Evolutionary conservation across 2,329 filamentous ascomycete genomes (phyloP).

Genomic region (Metarhizium humberi): DNA sequence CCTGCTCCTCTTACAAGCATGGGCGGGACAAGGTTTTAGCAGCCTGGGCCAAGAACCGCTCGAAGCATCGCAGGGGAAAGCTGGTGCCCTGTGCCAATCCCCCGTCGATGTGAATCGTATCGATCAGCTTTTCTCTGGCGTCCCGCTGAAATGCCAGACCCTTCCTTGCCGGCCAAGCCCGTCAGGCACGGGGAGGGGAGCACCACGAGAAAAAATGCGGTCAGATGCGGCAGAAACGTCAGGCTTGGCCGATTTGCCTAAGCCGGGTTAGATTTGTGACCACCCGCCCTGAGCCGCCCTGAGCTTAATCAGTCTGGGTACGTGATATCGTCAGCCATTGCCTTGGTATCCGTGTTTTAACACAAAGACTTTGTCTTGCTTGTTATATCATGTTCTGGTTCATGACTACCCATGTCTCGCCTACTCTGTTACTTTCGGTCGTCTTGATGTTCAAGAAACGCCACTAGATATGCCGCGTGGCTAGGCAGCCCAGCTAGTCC

Average conservation of each 20-base stretch:
- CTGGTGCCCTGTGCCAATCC: not conserved
- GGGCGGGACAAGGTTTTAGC: not conserved
- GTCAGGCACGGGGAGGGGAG: too few relatives aligned
- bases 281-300: not conserved
- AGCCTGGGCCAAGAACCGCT: not conserved
- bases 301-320: not conserved
- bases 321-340: too few relatives aligned
- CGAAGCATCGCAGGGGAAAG: not conserved
- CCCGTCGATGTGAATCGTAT: not conserved
- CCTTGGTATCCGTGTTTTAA: not conserved
- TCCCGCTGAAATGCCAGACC: too few relatives aligned
- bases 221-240: slow-evolving; percentile 1
- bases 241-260: not conserved
- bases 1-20: slow-evolving; percentile 9
- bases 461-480: not conserved
- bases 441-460: not conserved
- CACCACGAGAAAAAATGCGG: not conserved
- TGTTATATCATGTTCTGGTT: not conserved
- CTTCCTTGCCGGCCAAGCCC: too few relatives aligned
- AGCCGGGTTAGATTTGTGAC: not conserved
- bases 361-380: not conserved
- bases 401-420: not conserved
- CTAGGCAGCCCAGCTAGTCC: not conserved
- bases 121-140: too few relatives aligned
- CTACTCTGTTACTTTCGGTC: not conserved